Conservation (phyloP, 257 asterid genomes). For the Solanum etuberosum region DNA sequence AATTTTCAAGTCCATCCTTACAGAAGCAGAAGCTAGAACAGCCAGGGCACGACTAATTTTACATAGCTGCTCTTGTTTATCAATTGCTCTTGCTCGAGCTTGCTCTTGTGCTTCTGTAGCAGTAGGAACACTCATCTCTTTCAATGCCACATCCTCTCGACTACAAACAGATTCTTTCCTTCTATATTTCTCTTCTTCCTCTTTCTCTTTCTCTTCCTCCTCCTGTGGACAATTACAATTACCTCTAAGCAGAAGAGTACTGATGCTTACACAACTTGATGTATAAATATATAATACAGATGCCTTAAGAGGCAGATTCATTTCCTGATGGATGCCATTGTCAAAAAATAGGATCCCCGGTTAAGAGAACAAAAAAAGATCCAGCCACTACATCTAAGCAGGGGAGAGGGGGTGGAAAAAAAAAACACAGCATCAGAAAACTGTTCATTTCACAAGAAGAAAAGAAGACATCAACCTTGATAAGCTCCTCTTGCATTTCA, state of each 20-base stretch:
- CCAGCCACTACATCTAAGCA: background rate
- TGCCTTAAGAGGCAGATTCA: background rate
- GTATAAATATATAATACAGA: background rate
- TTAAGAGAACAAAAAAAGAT: background rate
- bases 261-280: background rate
- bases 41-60: constrained; percentile 83
- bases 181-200: constrained; percentile 40
- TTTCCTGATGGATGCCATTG: background rate
- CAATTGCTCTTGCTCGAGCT: constrained; percentile 70
- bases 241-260: background rate
- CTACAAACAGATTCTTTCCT: constrained; percentile 29
- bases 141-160: constrained; percentile 59
- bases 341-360: background rate
- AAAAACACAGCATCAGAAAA: background rate
- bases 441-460: background rate
- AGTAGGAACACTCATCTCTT: constrained; percentile 48
- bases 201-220: constrained; percentile 54
- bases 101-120: constrained; percentile 63
- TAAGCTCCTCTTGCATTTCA: constrained; percentile 87
- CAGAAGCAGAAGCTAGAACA: constrained; percentile 88
- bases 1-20: constrained; percentile 13
- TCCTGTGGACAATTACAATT: constrained; percentile 34
- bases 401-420: background rate
- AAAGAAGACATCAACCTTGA: constrained; percentile 41
- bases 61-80: constrained; percentile 77